phyloP scores from a whole-genome alignment of 306 rosid species.

The Cucurbita moschata region DNA sequence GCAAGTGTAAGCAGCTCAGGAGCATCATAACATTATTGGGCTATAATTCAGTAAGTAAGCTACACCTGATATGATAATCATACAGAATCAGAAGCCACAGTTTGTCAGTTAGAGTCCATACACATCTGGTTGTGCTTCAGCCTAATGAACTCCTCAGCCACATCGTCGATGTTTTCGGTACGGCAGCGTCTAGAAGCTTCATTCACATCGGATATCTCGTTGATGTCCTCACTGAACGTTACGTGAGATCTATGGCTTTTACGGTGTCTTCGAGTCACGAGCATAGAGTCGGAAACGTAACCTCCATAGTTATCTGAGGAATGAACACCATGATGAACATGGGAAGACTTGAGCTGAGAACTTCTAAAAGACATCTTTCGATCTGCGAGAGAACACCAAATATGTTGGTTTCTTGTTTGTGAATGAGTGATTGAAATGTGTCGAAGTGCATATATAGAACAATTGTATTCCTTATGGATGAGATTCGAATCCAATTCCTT shows the following conservation, averaged over 20 bases:
- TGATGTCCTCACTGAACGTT: background rate
- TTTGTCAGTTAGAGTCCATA: background rate
- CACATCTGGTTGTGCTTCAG: constrained; percentile 30
- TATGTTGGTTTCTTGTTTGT: background rate
- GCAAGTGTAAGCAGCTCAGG: background rate
- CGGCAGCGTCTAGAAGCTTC: background rate
- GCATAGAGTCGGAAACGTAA: background rate
- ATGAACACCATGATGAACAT: background rate
- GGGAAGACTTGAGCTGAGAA: background rate
- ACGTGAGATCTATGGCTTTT: background rate
- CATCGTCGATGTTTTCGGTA: constrained; percentile 27
- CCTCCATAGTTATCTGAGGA: background rate
- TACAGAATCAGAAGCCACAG: background rate
- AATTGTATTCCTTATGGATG: background rate
- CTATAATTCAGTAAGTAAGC: no score
- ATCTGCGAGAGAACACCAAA: background rate
- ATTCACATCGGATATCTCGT: background rate
- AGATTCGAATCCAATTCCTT: constrained; percentile 2
- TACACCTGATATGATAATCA: background rate
- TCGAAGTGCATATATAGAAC: background rate
- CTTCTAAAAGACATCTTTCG: background rate
- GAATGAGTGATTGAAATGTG: background rate
- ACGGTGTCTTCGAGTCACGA: background rate
- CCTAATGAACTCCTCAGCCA: constrained; percentile 47
- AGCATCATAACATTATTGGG: background rate